phyloP scores from a whole-genome alignment of 805 yeast species.

The Metschnikowia bowlesiae region DNA sequence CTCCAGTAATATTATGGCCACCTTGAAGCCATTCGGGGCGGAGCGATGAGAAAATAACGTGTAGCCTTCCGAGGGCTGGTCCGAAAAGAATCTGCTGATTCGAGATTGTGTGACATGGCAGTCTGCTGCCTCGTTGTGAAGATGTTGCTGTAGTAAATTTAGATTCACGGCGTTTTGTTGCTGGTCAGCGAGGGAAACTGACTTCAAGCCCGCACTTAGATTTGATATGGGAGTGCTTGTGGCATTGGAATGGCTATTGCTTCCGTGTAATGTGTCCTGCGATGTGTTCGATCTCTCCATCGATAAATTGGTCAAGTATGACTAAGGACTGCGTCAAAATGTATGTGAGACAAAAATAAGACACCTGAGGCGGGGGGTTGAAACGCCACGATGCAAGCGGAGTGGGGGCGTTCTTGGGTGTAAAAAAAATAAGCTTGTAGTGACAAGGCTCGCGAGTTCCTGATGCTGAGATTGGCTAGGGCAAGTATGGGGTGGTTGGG shows the following conservation, averaged over 20 bases:
- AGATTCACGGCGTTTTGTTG: conserved; percentile 40
- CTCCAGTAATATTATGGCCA: conserved; percentile 84
- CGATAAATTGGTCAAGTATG: not conserved
- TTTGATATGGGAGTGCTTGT: conserved; percentile 34
- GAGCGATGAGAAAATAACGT: conserved; percentile 79
- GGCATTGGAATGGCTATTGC: not conserved
- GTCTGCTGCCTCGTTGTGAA: conserved; percentile 37
- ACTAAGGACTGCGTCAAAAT: not conserved
- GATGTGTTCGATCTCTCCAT: conserved; percentile 1
- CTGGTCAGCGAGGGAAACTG: conserved; percentile 39
- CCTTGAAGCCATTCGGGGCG: conserved; percentile 95
- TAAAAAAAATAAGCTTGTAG: not conserved
- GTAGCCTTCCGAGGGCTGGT: conserved; percentile 76
- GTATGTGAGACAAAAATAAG: not conserved
- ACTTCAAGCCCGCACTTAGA: conserved; percentile 43
- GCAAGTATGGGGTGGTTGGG: not conserved
- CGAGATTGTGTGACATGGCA: conserved; percentile 46
- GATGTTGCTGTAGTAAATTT: conserved; percentile 41
- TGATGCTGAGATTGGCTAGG: not conserved
- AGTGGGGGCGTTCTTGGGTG: not conserved
- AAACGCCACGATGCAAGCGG: not conserved
- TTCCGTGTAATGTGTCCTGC: conserved; percentile 2
- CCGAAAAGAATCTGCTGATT: conserved; percentile 65
- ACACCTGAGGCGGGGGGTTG: not conserved
- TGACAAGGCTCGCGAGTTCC: not conserved